Evolutionary conservation across 192 early-diverging fungal genomes (phyloP).

Genomic region (Umbelopsis sp.): DNA sequence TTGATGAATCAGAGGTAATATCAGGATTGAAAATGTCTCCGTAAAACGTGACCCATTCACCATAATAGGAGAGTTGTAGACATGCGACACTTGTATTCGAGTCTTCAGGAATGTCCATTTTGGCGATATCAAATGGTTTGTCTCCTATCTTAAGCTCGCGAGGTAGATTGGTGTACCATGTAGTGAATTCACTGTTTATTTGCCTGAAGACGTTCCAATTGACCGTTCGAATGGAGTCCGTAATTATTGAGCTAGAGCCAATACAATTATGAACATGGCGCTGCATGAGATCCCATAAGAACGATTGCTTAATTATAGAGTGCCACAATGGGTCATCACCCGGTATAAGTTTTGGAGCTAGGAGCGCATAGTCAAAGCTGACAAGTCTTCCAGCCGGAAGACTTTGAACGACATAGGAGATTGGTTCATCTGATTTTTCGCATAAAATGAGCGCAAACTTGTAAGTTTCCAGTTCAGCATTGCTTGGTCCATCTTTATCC

Average conservation of each 20-base stretch:
- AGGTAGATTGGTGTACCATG: neutral
- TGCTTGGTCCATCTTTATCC: neutral
- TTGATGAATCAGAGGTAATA: neutral
- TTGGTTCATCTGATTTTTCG: neutral
- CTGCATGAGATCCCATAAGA: neutral
- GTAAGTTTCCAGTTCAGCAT: neutral
- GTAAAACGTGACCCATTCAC: neutral
- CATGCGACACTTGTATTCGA: neutral
- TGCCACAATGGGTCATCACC: neutral
- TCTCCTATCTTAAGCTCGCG: neutral
- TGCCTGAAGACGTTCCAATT: neutral
- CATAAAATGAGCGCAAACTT: neutral
- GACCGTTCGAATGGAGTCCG: neutral
- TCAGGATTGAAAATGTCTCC: neutral
- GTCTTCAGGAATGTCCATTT: neutral
- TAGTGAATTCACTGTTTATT: neutral
- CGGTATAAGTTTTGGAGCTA: neutral
- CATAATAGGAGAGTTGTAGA: neutral
- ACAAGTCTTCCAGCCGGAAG: neutral
- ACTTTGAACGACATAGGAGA: neutral
- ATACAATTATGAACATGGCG: neutral
- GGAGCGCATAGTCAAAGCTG: neutral
- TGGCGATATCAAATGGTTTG: neutral
- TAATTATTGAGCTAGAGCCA: neutral
- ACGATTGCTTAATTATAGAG: neutral